A percentile compares a stretch with the other conserved stretches of the same genome.
Evolutionary conservation across 768 basidiomycete genomes (phyloP).

Genomic region (Lactarius hengduanensis): DNA sequence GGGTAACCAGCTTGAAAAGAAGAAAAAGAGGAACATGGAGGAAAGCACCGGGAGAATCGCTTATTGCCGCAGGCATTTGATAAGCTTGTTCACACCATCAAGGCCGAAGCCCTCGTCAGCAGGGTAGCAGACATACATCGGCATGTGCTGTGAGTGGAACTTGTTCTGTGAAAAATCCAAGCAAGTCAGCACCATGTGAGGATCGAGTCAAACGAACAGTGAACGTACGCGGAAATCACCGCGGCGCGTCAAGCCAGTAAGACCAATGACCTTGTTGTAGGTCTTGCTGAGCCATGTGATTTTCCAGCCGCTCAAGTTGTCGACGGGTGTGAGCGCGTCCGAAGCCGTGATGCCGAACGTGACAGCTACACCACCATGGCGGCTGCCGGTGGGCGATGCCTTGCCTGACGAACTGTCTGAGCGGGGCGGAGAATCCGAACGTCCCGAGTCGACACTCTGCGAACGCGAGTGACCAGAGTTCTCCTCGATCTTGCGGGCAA

Average conservation of each 20-base stretch:
- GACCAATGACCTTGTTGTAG: constrained; percentile 42
- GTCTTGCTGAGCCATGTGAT: constrained; percentile 45
- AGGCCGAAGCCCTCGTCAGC: constrained; percentile 45
- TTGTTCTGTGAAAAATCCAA: constrained; percentile 38
- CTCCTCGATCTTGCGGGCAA: constrained; percentile 12
- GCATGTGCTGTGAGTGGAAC: constrained; percentile 43
- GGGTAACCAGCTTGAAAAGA: background rate
- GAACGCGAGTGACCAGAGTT: constrained; percentile 15
- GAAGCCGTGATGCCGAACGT: constrained; percentile 53
- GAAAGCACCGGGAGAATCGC: too few species aligned
- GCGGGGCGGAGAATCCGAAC: background rate
- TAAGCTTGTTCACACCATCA: constrained; percentile 44
- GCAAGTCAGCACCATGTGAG: background rate
- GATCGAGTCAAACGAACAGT: too few species aligned
- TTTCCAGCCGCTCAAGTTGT: constrained; percentile 49
- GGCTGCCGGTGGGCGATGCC: constrained; percentile 26
- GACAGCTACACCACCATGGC: constrained; percentile 37
- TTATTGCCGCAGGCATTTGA: constrained; percentile 35
- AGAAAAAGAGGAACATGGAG: background rate
- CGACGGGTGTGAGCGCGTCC: constrained; percentile 39
- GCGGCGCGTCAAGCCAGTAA: constrained; percentile 42
- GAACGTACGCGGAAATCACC: constrained; percentile 47
- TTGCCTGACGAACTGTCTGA: constrained; percentile 12
- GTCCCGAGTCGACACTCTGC: constrained; percentile 11
- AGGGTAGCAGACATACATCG: constrained; percentile 54